Conservation (phyloP, 1,284 basidiomycete species). For the Acaromyces ingoldii region DNA sequence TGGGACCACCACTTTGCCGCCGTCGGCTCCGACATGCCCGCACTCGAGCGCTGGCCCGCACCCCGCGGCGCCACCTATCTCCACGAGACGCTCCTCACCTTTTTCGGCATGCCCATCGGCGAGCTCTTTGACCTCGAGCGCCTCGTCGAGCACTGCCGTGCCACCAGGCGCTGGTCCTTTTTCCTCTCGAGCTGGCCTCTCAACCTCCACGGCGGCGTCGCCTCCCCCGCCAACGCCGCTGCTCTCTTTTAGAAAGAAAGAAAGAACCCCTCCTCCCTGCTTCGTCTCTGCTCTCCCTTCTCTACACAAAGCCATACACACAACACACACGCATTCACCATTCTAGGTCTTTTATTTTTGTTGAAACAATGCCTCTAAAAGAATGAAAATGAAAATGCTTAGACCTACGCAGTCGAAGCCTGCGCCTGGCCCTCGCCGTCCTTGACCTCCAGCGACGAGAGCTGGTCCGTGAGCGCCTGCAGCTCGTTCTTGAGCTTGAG, state of each 20-base stretch:
- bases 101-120: conserved; percentile 41
- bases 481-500: conserved; percentile 23
- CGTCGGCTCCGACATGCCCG: conserved; percentile 67
- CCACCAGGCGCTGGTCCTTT: conserved; percentile 52
- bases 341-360: too few species aligned
- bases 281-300: too few species aligned
- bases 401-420: too few species aligned
- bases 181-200: conserved; percentile 53
- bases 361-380: too few species aligned
- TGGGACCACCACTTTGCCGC: conserved; percentile 75
- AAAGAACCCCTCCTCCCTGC: too few species aligned
- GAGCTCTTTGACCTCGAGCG: conserved; percentile 54
- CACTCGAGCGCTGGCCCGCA: conserved; percentile 61
- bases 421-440: too few species aligned
- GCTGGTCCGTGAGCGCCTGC: conserved; percentile 15
- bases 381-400: too few species aligned
- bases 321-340: too few species aligned
- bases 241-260: conserved; percentile 34
- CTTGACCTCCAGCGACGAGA: conserved; percentile 22
- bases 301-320: too few species aligned
- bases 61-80: conserved; percentile 19
- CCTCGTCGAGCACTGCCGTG: conserved; percentile 47
- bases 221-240: conserved; percentile 53
- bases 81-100: conserved; percentile 36
- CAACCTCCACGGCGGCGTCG: conserved; percentile 53